Conservation (phyloP, 139 green algal genomes). For the Raphidocelis subcapitata region DNA sequence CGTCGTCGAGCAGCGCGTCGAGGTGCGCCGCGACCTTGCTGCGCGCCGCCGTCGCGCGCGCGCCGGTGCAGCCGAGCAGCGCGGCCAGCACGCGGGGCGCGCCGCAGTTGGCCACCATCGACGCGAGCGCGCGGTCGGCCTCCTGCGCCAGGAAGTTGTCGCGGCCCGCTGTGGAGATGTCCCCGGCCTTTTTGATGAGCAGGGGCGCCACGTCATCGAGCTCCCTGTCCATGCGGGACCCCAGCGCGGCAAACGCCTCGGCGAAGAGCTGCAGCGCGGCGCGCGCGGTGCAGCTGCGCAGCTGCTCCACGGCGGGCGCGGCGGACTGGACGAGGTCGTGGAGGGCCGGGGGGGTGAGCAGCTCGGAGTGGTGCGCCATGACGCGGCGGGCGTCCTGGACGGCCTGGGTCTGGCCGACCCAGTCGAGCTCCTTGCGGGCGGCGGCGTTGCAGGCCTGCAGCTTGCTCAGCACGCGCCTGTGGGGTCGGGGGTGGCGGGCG, state of each 20-base stretch:
- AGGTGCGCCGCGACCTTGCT: slow-evolving; percentile 60
- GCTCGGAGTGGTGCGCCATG: slow-evolving; percentile 58
- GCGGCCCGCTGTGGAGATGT: slow-evolving; percentile 68
- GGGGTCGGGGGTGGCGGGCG: no score
- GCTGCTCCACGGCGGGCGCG: slow-evolving; percentile 61
- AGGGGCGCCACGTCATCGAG: slow-evolving; percentile 76
- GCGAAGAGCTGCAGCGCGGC: slow-evolving; percentile 67
- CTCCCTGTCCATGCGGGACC: slow-evolving; percentile 58
- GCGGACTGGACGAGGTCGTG: slow-evolving; percentile 63
- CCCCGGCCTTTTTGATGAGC: slow-evolving; percentile 78
- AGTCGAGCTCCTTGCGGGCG: slow-evolving; percentile 82
- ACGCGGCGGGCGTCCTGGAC: slow-evolving; percentile 63
- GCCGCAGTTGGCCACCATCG: slow-evolving; percentile 48
- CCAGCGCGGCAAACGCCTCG: slow-evolving; percentile 62
- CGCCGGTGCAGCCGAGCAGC: slow-evolving; percentile 41
- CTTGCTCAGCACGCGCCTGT: slow-evolving; percentile 36
- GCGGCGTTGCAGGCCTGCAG: slow-evolving; percentile 61
- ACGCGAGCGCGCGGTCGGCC: slow-evolving; percentile 60
- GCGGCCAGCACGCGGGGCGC: slow-evolving; percentile 40
- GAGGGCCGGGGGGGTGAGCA: slow-evolving; percentile 35
- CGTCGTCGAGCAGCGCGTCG: slow-evolving; percentile 44
- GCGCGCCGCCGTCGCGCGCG: slow-evolving; percentile 52
- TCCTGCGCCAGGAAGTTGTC: slow-evolving; percentile 82
- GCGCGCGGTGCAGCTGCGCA: slow-evolving; percentile 67
- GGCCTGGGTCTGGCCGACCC: slow-evolving; percentile 76